Conservation (phyloP, 805 yeast genomes). For the Saturnispora gosingensis region DNA sequence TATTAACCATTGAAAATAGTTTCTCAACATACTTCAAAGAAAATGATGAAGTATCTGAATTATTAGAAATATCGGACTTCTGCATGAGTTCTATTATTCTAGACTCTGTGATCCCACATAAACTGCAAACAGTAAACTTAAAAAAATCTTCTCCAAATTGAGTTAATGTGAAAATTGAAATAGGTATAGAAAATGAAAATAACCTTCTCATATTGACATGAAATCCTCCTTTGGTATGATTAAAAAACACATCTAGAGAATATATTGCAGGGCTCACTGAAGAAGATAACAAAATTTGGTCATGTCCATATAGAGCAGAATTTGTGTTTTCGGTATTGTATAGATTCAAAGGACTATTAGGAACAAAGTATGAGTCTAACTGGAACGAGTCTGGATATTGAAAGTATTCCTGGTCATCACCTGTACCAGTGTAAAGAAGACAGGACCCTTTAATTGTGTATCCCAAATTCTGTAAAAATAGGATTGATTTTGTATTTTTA, state of each 20-base stretch:
- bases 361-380: slow-evolving; percentile 21
- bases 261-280: slow-evolving; percentile 14
- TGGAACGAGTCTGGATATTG: slow-evolving; percentile 5
- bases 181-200: slow-evolving; percentile 17
- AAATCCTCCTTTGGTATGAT: slow-evolving; percentile 14
- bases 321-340: slow-evolving; percentile 14
- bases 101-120: slow-evolving; percentile 20
- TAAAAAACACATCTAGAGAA: slow-evolving; percentile 21
- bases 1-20: slow-evolving; percentile 13
- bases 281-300: slow-evolving; percentile 24
- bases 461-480: slow-evolving; percentile 21
- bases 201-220: slow-evolving; percentile 13
- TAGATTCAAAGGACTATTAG: slow-evolving; percentile 15
- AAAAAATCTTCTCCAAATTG: slow-evolving; percentile 11
- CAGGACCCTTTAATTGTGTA: slow-evolving; percentile 19
- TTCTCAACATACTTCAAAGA: slow-evolving; percentile 17
- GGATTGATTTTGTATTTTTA: slow-evolving; percentile 17
- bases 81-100: slow-evolving; percentile 14
- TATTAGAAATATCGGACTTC: slow-evolving; percentile 9
- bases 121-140: slow-evolving; percentile 19
- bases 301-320: slow-evolving; percentile 13
- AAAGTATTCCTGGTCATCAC: slow-evolving; percentile 17
- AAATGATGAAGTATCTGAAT: slow-evolving; percentile 1
- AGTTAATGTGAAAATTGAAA: slow-evolving; percentile 21
- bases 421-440: slow-evolving; percentile 22